Percentiles rank a stretch among this genome's conserved stretches.
phyloP scores from a whole-genome alignment of 2,329 filamentous ascomycete species.

The Periconia sp. region DNA sequence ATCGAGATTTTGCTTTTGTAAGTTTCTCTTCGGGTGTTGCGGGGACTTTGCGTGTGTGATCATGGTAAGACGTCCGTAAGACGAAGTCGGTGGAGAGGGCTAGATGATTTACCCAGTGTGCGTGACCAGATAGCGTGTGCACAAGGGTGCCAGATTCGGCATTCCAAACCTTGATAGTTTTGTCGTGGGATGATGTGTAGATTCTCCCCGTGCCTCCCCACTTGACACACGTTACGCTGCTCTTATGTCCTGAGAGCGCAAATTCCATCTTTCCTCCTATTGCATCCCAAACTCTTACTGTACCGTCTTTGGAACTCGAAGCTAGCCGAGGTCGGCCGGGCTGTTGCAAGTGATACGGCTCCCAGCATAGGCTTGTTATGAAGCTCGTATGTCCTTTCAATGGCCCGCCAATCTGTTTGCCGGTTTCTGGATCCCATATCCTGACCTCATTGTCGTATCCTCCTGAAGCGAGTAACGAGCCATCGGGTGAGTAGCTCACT shows the following conservation, averaged over 20 bases:
- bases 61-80: conserved; percentile 82
- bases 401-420: conserved; percentile 72
- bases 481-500: conserved; percentile 87
- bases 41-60: conserved; percentile 76
- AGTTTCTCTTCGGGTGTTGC: conserved; percentile 72
- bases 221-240: conserved; percentile 84
- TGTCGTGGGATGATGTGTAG: conserved; percentile 75
- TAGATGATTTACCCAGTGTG: conserved; percentile 95
- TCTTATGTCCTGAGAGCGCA: conserved; percentile 86
- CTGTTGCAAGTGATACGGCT: conserved; percentile 85
- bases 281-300: conserved; percentile 85
- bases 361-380: conserved; percentile 88
- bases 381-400: conserved; percentile 89
- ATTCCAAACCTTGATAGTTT: conserved; percentile 91
- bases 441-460: conserved; percentile 93
- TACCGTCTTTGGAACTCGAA: conserved; percentile 87
- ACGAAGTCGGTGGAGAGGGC: conserved; percentile 93
- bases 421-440: conserved; percentile 85
- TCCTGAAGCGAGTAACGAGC: conserved; percentile 80
- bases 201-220: conserved; percentile 84
- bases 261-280: conserved; percentile 79
- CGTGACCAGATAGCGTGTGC: conserved; percentile 80
- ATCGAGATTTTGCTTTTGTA: conserved; percentile 78
- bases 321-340: conserved; percentile 78
- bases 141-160: conserved; percentile 77